Base-by-base conservation (phyloP, 2,329 filamentous ascomycete species). In the Aspergillus sp. region DNA sequence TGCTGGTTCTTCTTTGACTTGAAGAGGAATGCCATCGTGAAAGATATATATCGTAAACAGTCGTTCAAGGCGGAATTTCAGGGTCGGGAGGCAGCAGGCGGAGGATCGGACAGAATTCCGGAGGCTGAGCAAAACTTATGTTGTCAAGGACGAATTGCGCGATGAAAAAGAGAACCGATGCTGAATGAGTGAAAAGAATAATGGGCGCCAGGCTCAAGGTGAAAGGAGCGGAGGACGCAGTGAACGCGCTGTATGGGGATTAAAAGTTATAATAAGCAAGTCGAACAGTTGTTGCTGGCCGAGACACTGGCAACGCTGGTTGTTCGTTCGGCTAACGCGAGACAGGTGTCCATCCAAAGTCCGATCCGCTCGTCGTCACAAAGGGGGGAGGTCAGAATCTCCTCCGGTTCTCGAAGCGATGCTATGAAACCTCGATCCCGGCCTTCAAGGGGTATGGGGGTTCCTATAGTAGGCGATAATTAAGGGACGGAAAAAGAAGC, bases 1-100 rank as follows among this genome's bases (percentile, higher is more conserved):
- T 87, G 85, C 76, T 90, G 88, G 73, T 86, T 85, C 79, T 91
- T 92, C 80, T 92, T 93, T 60, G 89, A 91, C 77, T 92, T 92
- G 82, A 93, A 93, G 64, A 93, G 84, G 78, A 93, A 93, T 68
- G 90, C 88, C 90, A 93, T 93, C 78, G 77, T 83, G 56, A 56
- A 50, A 41, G 67, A 69, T 68, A 28, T 65, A 58, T 59, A 61
- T 75, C 74, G 68, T 76, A 70, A 69, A 72, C 63, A 65, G 72
- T 76, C 73, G 72, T 76, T 69, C 61, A 71, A 59, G 62, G 64
- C 59, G 68, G 65, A 65, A 57, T 54, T 47, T 45, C 49, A 41
- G 61, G 56, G 34, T 46, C 19, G 53, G 61, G 57, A 46, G 51
- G 28, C n/a, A 23, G 38, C 15, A 64, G 60, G 54, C 57, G 60